A percentile compares a stretch with the other conserved stretches of the same genome.
phyloP scores from a whole-genome alignment of 179 eudicot species.

The Spergularia azorica region DNA sequence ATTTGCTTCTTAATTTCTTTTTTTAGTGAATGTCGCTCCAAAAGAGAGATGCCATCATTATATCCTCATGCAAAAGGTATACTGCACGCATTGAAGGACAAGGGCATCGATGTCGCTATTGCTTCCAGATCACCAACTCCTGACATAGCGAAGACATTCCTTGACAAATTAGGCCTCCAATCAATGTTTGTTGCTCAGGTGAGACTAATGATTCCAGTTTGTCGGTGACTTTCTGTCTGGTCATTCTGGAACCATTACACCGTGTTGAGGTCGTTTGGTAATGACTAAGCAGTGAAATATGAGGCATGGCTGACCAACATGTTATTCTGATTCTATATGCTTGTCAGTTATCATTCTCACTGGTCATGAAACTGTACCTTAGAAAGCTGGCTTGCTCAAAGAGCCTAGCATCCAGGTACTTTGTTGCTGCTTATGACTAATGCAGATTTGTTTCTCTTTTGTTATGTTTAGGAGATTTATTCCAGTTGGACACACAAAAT shows the following conservation, averaged over 20 bases:
- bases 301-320: not conserved
- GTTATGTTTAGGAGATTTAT: constrained; percentile 61
- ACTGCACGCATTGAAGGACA: constrained; percentile 81
- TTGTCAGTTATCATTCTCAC: not conserved
- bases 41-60: constrained; percentile 74
- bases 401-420: not conserved
- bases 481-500: constrained; percentile 87
- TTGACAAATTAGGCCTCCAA: constrained; percentile 72
- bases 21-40: constrained; percentile 90
- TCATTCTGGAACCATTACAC: not conserved
- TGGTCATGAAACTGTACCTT: not conserved
- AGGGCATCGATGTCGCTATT: constrained; percentile 79
- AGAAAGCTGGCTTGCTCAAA: not conserved
- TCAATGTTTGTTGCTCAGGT: constrained; percentile 94
- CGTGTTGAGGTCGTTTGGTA: not conserved
- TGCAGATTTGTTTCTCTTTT: not conserved
- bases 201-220: constrained; percentile 15
- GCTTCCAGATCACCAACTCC: constrained; percentile 98
- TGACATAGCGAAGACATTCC: constrained; percentile 85
- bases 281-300: not conserved
- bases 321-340: not conserved
- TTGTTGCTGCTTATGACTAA: not conserved
- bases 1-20: not conserved
- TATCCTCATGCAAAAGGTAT: constrained; percentile 95
- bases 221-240: not conserved